Evolutionary conservation across 2,329 filamentous ascomycete species (phyloP).

Genomic region (Shiraia bambusicola): DNA sequence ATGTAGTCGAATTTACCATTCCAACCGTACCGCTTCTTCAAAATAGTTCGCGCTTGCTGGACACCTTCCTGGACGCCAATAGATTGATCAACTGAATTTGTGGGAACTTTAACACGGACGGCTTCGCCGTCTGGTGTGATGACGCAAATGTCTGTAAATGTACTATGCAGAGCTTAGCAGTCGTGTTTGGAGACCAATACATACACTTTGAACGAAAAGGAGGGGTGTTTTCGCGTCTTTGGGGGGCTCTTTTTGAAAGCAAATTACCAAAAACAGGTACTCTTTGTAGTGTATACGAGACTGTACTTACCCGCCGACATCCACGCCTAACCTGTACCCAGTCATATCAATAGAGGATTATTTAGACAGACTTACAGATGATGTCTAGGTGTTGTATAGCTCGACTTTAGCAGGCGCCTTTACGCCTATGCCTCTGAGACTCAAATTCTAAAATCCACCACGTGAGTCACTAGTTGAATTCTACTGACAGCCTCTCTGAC

Average conservation of each 20-base stretch:
- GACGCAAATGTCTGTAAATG: constrained; percentile 53
- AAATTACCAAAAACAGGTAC: background rate
- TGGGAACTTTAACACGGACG: constrained; percentile 50
- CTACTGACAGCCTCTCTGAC: no score
- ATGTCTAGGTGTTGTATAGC: no score
- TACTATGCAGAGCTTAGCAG: constrained; percentile 33
- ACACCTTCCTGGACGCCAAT: constrained; percentile 52
- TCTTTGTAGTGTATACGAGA: background rate
- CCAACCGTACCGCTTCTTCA: constrained; percentile 46
- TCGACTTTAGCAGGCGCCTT: no score
- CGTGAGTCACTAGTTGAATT: no score
- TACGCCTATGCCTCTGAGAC: no score
- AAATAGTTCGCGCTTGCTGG: constrained; percentile 43
- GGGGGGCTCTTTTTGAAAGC: background rate
- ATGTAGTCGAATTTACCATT: constrained; percentile 52
- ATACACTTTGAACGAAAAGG: no score
- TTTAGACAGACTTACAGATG: no score
- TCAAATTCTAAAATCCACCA: no score
- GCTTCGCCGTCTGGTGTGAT: constrained; percentile 49
- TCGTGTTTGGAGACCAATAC: background rate
- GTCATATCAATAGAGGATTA: constrained; percentile 1
- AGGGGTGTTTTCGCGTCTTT: background rate
- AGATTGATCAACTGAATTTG: constrained; percentile 51
- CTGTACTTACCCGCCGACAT: constrained; percentile 38
- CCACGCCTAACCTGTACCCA: constrained; percentile 37